A percentile compares a stretch with the other conserved stretches of the same genome.
Conservation (phyloP, 768 basidiomycete genomes). For the Wakefieldia striispora region DNA sequence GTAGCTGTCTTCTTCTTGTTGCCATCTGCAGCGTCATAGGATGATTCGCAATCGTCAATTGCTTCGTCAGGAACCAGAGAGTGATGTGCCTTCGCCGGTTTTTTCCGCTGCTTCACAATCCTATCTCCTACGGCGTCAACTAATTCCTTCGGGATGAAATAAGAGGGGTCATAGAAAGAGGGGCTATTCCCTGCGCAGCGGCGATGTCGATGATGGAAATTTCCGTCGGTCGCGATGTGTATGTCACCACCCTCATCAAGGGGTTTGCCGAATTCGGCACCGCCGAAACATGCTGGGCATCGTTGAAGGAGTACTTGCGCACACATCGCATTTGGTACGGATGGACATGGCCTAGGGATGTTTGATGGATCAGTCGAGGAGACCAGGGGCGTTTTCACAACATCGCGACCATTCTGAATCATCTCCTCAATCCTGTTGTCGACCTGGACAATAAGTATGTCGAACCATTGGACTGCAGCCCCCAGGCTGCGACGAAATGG, state of each 20-base stretch:
- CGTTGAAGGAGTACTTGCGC: slow-evolving; percentile 3
- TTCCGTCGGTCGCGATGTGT: slow-evolving; percentile 37
- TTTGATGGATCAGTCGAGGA: no score
- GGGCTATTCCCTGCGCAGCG: slow-evolving; percentile 31
- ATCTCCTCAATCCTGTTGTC: slow-evolving; percentile 2
- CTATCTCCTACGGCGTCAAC: slow-evolving; percentile 32
- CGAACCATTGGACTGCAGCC: slow-evolving; percentile 30
- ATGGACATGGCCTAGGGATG: no score
- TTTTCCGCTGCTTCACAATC: slow-evolving; percentile 26
- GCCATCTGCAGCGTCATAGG: slow-evolving; percentile 2
- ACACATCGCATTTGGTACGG: no score
- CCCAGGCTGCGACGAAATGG: slow-evolving; percentile 31
- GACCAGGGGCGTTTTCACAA: no score
- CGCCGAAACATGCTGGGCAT: slow-evolving; percentile 33
- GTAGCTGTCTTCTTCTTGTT: slow-evolving; percentile 10
- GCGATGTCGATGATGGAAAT: slow-evolving; percentile 39
- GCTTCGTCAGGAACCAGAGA: slow-evolving; percentile 32
- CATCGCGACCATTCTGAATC: background rate
- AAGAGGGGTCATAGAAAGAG: slow-evolving; percentile 29
- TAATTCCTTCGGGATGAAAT: slow-evolving; percentile 33
- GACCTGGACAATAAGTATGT: slow-evolving; percentile 14
- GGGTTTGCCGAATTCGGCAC: slow-evolving; percentile 4
- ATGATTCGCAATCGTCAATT: slow-evolving; percentile 34
- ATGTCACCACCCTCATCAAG: slow-evolving; percentile 32
- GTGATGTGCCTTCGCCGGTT: background rate